Evolutionary conservation across 768 basidiomycete genomes (phyloP).

Genomic region (Nevesoporus exiguus): DNA sequence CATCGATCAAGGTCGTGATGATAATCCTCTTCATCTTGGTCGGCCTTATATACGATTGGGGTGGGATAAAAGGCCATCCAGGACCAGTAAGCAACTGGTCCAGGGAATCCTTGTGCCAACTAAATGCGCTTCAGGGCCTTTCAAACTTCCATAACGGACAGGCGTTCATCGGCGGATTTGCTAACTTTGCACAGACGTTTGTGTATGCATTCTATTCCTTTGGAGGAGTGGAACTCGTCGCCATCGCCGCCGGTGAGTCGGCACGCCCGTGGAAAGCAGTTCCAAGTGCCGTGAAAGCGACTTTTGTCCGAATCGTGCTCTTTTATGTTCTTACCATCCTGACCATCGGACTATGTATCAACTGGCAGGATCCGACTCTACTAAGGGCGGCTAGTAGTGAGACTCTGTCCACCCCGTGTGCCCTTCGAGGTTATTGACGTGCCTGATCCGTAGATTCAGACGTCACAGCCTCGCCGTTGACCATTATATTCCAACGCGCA

Average conservation of each 20-base stretch:
- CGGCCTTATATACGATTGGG: slow-evolving; percentile 62
- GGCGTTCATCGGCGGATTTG: slow-evolving; percentile 53
- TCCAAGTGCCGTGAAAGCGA: slow-evolving; percentile 62
- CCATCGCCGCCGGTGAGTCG: slow-evolving; percentile 70
- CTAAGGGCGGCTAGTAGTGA: slow-evolving; percentile 44
- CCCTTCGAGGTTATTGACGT: neutral
- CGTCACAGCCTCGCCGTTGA: slow-evolving; percentile 58
- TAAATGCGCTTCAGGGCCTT: slow-evolving; percentile 41
- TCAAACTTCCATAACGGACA: slow-evolving; percentile 48
- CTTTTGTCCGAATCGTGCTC: slow-evolving; percentile 61
- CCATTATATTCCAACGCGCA: slow-evolving; percentile 59
- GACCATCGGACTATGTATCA: slow-evolving; percentile 64
- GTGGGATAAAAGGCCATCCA: slow-evolving; percentile 53
- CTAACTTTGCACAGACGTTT: slow-evolving; percentile 53
- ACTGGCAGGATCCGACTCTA: slow-evolving; percentile 53
- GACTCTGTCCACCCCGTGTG: neutral
- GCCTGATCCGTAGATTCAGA: slow-evolving; percentile 35
- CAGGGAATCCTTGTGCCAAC: neutral
- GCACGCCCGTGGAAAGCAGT: slow-evolving; percentile 59
- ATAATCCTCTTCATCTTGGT: slow-evolving; percentile 60
- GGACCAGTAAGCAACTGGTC: slow-evolving; percentile 43
- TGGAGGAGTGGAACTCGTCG: slow-evolving; percentile 67
- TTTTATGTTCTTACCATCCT: slow-evolving; percentile 65
- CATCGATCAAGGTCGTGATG: slow-evolving; percentile 60
- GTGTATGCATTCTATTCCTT: slow-evolving; percentile 71